Percentiles rank a stretch among this genome's conserved stretches.
Conservation (phyloP, 108 stramenopile species). For the Fistulifera pelliculosa region DNA sequence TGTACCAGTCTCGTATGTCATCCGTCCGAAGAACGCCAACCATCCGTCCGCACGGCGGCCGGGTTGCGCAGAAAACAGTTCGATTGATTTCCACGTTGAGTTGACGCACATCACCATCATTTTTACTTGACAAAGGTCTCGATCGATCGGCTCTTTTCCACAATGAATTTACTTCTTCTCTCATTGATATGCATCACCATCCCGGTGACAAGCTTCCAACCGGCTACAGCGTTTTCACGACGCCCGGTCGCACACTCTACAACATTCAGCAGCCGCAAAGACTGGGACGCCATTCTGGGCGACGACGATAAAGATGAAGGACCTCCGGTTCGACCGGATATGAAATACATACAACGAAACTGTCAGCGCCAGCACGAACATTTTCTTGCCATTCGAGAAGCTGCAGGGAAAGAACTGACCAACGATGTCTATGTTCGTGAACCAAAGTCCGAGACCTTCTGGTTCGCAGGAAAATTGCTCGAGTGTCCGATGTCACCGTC, state of each 20-base stretch:
- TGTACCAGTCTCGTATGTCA: too few species aligned
- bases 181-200: too few species aligned
- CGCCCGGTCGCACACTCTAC: not conserved
- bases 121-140: too few species aligned
- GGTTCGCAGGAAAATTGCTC: slow-evolving; percentile 81
- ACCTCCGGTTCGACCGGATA: slow-evolving; percentile 39
- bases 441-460: slow-evolving; percentile 32
- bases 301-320: not conserved
- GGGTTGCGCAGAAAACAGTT: too few species aligned
- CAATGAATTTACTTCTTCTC: too few species aligned
- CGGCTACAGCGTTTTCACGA: not conserved
- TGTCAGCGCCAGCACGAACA: slow-evolving; percentile 48
- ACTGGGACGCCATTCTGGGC: slow-evolving; percentile 6
- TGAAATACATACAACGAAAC: slow-evolving; percentile 68
- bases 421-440: slow-evolving; percentile 75
- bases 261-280: slow-evolving; percentile 1
- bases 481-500: slow-evolving; percentile 60
- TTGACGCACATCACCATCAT: too few species aligned
- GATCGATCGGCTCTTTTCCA: too few species aligned
- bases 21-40: too few species aligned
- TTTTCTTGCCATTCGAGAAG: slow-evolving; percentile 54
- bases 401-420: slow-evolving; percentile 46
- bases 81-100: too few species aligned
- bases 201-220: too few species aligned
- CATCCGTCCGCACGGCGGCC: too few species aligned